phyloP scores from a whole-genome alignment of 2,329 filamentous ascomycete species.

The Penicillium sp. region DNA sequence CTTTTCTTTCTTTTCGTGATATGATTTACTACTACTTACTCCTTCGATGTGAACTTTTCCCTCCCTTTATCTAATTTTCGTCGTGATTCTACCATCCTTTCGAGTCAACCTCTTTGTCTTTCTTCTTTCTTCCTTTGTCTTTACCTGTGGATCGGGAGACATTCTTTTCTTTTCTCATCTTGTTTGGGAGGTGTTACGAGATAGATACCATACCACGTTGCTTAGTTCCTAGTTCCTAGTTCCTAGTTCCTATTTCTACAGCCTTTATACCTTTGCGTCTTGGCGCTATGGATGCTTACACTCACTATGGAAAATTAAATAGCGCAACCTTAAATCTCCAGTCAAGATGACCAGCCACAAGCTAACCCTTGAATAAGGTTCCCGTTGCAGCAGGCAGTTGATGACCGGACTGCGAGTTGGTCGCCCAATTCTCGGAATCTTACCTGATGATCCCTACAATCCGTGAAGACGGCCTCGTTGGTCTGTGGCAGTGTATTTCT shows the following conservation, averaged over 20 bases:
- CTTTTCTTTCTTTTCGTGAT: slow-evolving; percentile 21
- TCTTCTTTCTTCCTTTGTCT: neutral
- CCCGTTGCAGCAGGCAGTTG: neutral
- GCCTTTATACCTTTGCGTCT: neutral
- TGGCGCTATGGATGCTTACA: neutral
- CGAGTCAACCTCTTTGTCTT: neutral
- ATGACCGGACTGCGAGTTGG: neutral
- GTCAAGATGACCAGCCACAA: neutral
- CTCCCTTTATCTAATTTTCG: slow-evolving; percentile 8
- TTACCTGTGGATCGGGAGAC: slow-evolving; percentile 20
- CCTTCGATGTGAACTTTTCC: slow-evolving; percentile 10
- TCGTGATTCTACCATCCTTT: neutral
- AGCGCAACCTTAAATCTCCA: neutral
- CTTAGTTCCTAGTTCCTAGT: slow-evolving; percentile 8
- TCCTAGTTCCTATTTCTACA: slow-evolving; percentile 7
- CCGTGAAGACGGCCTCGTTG: neutral
- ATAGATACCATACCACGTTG: slow-evolving; percentile 27
- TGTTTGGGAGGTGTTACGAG: slow-evolving; percentile 18
- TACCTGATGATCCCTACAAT: no score
- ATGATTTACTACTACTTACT: slow-evolving; percentile 19
- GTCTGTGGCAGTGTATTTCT: slow-evolving; percentile 23
- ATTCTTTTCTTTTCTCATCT: slow-evolving; percentile 4
- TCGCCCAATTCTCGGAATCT: no score
- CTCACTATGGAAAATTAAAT: neutral
- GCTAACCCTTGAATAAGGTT: neutral